phyloP scores from a whole-genome alignment of 306 rosid species.

The Ormosia emarginata region DNA sequence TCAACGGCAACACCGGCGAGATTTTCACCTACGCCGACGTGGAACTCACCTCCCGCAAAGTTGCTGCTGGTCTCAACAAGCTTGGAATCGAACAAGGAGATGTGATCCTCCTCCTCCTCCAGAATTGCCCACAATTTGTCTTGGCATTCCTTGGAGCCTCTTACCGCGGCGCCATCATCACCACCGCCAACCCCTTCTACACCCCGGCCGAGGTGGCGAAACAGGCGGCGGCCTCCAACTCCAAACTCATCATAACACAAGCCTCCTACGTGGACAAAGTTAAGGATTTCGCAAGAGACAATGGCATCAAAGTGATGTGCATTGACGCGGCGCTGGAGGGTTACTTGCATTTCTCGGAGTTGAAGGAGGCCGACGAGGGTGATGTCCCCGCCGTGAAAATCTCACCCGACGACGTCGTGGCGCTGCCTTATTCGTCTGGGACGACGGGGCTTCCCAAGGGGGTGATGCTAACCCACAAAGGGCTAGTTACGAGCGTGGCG shows the following conservation, averaged over 20 bases:
- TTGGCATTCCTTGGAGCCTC: conserved; percentile 71
- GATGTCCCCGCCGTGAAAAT: conserved; percentile 50
- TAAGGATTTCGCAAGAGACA: conserved; percentile 28
- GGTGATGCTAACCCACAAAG: conserved; percentile 65
- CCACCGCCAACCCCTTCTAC: conserved; percentile 64
- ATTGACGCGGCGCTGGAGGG: conserved; percentile 30
- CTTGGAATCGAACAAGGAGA: conserved; percentile 55
- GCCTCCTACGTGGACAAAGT: conserved; percentile 43
- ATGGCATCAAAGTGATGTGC: conserved; percentile 28
- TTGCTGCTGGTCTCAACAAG: conserved; percentile 58
- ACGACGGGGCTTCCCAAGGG: conserved; percentile 80
- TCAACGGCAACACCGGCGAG: conserved; percentile 49
- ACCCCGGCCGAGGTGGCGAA: conserved; percentile 57
- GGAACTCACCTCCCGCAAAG: conserved; percentile 41
- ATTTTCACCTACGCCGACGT: conserved; percentile 44
- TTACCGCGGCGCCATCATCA: conserved; percentile 49
- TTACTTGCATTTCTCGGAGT: conserved; percentile 35
- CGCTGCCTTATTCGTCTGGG: conserved; percentile 71
- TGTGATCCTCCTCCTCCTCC: conserved; percentile 81
- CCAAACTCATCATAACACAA: conserved; percentile 54
- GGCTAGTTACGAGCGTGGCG: conserved; percentile 61
- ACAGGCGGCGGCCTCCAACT: conserved; percentile 43
- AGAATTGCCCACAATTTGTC: conserved; percentile 63
- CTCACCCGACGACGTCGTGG: conserved; percentile 63
- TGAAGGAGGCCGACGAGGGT: conserved; percentile 31